These are phyloP conservation scores for Neonectria ditissima DNA, from an alignment of 2,329 filamentous ascomycete genomes.

Conservation along the genomic window DNA sequence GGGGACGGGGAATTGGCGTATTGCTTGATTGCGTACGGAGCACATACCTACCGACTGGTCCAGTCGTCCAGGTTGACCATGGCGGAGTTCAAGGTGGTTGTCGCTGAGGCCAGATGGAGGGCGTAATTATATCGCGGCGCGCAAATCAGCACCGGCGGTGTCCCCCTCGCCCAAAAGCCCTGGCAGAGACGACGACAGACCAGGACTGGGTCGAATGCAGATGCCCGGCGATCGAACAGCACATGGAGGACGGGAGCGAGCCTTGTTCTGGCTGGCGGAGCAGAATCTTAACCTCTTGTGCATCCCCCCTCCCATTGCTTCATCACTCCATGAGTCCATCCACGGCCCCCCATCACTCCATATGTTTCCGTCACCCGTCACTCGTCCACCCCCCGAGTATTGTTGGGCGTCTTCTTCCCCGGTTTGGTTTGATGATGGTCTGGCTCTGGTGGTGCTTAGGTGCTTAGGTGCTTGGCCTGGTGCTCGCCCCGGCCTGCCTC, in stretches of 20 bases:
- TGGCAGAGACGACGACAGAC: conserved; percentile 12
- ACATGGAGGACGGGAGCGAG: conserved; percentile 22
- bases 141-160: conserved; percentile 17
- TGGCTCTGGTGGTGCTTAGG: conserved; percentile 32
- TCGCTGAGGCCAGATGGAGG: conserved; percentile 9
- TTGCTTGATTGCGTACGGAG: conserved; percentile 2
- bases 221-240: conserved; percentile 24
- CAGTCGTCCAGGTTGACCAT: conserved; percentile 12
- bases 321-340: neutral
- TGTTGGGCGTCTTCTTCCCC: conserved; percentile 13
- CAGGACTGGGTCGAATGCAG: conserved; percentile 23
- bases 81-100: conserved; percentile 13
- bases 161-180: conserved; percentile 10
- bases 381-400: neutral
- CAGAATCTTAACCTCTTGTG: conserved; percentile 14
- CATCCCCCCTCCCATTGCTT: conserved; percentile 1
- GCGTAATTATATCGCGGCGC: conserved; percentile 26
- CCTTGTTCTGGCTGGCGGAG: conserved; percentile 11
- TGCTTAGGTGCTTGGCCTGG: conserved; percentile 11
- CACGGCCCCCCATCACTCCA: neutral
- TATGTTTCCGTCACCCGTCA: neutral
- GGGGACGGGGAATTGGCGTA: neutral
- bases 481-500: conserved; percentile 33
- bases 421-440: conserved; percentile 31
- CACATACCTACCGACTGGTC: conserved; percentile 4